phyloP scores from a whole-genome alignment of 2,329 filamentous ascomycete genomes.

The Acarospora socialis region DNA sequence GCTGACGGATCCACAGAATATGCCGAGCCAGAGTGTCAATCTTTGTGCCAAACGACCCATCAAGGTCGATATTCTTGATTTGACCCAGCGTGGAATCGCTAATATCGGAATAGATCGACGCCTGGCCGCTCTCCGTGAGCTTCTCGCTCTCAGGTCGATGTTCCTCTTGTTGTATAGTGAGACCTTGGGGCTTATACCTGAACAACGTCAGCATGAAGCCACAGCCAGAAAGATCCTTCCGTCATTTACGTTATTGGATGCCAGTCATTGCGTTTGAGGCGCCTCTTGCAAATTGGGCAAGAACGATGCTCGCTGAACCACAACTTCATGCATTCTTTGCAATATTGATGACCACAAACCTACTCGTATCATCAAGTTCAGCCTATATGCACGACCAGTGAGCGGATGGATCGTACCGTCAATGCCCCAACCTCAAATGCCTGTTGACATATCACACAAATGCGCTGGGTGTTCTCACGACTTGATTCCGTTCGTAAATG shows the following conservation, averaged over 20 bases:
- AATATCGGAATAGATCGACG: conserved; percentile 63
- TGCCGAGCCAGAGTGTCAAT: conserved; percentile 73
- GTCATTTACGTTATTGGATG: conserved; percentile 55
- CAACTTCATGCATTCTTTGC: conserved; percentile 66
- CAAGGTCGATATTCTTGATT: conserved; percentile 69
- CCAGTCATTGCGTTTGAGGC: conserved; percentile 51
- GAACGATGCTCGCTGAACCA: conserved; percentile 65
- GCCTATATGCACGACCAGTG: too few species aligned
- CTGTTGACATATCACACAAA: conserved; percentile 77
- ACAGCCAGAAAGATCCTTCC: not conserved
- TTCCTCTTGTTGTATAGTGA: conserved; percentile 49
- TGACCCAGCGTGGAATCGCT: conserved; percentile 55
- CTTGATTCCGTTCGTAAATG: conserved; percentile 48
- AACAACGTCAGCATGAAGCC: conserved; percentile 15
- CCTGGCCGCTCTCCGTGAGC: conserved; percentile 16
- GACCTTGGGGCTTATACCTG: conserved; percentile 53
- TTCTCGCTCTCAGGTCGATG: conserved; percentile 14
- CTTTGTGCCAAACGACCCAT: conserved; percentile 70
- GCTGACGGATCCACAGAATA: conserved; percentile 67
- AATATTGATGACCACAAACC: conserved; percentile 86
- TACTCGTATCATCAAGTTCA: too few species aligned
- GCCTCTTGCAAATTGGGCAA: conserved; percentile 73
- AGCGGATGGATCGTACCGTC: too few species aligned
- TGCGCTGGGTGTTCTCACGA: conserved; percentile 44
- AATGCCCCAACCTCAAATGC: conserved; percentile 64